Base-by-base conservation (phyloP, 306 rosid species). In the Cucurbita moschata region DNA sequence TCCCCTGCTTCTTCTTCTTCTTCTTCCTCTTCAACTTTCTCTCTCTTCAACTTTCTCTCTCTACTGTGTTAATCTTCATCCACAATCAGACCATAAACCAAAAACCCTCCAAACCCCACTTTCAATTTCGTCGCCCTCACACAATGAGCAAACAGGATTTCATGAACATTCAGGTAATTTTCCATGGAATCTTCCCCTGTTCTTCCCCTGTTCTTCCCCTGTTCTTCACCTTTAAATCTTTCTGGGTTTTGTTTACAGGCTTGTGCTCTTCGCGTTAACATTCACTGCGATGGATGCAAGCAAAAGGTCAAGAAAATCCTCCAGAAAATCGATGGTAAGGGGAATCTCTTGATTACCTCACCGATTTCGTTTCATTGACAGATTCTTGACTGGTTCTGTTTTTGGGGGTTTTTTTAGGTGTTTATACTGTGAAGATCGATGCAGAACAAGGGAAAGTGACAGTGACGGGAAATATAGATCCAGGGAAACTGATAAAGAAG, bases 261-360 rank as follows among this genome's bases (percentile, higher is more conserved):
- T 74, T 94, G 86, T 75, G 85, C 85, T 73, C 89, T 89, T 53
- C 86, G 85, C 71, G 97, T 94, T 0, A 88, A 87, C 69, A 91
- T 94, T 75, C 88, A 89, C 82, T 94, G 99, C 23, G 95, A 89
- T 26, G 99, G 97, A 4, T 94, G 97, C 80, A 87, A 81, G 75
- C 84, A 88, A 72, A 89, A 89, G 85, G 96, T 94, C 1, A 84
- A 68, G 91, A 94, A 94, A 86, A 53, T 80, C 13, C 80, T 94
- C 51, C 97, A 86, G 90, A 94, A 90, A 83, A 89, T 91, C 43
- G 99, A 94, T 0, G 99, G 99, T 94, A 76, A 49, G 26, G 7
- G 21, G 19, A 16, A 42, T n/a, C 35, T 30, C 71, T 42, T 5
- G 16, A 42, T 18, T 1, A 6, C 8, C 10, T 61, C 18, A 63